phyloP scores from a whole-genome alignment of 2,329 filamentous ascomycete genomes.

The Dothistroma septosporum region DNA sequence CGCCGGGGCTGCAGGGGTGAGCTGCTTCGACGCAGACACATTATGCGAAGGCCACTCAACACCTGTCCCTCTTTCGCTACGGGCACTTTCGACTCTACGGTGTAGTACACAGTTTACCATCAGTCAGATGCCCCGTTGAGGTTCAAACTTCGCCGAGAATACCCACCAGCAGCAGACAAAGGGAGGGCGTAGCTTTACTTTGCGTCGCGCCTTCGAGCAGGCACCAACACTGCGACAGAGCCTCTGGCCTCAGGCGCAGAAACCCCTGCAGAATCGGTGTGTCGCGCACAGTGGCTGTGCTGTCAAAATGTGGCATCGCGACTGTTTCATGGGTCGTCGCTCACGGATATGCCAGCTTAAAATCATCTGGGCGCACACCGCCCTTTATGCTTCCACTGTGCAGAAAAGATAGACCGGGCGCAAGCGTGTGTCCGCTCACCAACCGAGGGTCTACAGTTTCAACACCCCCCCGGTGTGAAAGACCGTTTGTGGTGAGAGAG shows the following conservation, averaged over 20 bases:
- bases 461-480: background rate
- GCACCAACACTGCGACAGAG: background rate
- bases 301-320: background rate
- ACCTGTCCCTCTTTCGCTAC: background rate
- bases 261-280: background rate
- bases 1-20: background rate
- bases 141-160: background rate
- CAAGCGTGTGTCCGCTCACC: background rate
- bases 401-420: background rate
- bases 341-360: background rate
- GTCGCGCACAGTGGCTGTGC: background rate
- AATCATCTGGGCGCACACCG: background rate
- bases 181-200: background rate
- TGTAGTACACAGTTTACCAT: background rate
- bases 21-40: background rate
- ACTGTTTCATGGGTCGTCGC: background rate
- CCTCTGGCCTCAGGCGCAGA: background rate
- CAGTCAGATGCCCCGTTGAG: background rate
- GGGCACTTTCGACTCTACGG: background rate
- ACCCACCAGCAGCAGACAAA: background rate
- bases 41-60: background rate
- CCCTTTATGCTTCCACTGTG: constrained; percentile 1
- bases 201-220: background rate
- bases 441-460: background rate
- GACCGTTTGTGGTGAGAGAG: background rate